Percentiles rank a stretch among this genome's conserved stretches.
These are phyloP conservation scores for Cocos nucifera DNA, from an alignment of 176 grass and related monocot species.

Conservation along the genomic window DNA sequence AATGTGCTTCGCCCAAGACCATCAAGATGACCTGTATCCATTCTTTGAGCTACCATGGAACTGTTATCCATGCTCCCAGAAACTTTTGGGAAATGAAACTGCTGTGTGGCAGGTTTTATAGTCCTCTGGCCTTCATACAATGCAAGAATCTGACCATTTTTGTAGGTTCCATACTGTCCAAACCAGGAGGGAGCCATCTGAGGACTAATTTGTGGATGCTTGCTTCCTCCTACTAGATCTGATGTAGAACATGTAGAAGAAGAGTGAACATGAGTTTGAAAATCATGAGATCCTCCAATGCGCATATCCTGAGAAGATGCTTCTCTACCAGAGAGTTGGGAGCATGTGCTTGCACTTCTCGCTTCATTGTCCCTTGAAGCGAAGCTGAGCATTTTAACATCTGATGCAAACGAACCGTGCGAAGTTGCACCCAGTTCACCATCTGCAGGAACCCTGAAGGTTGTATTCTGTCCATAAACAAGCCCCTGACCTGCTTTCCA, in stretches of 20 bases:
- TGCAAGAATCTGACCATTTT: slow-evolving; percentile 52
- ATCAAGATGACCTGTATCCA: slow-evolving; percentile 41
- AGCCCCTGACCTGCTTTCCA: slow-evolving; percentile 51
- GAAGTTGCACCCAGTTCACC: slow-evolving; percentile 30
- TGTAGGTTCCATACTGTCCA: slow-evolving; percentile 52
- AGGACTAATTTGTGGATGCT: slow-evolving; percentile 58
- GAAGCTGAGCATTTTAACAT: slow-evolving; percentile 75
- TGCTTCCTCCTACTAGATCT: slow-evolving; percentile 41
- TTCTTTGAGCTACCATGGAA: slow-evolving; percentile 35
- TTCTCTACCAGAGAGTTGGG: slow-evolving; percentile 40
- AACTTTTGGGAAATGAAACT: slow-evolving; percentile 55
- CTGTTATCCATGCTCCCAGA: slow-evolving; percentile 48
- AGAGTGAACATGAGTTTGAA: slow-evolving; percentile 36
- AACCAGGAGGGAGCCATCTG: slow-evolving; percentile 93
- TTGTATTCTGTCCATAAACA: slow-evolving; percentile 43
- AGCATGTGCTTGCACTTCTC: slow-evolving; percentile 27
- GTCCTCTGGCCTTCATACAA: slow-evolving; percentile 39
- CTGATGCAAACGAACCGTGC: slow-evolving; percentile 41
- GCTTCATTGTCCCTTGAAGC: slow-evolving; percentile 54
- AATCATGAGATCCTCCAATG: slow-evolving; percentile 28
- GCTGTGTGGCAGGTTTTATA: slow-evolving; percentile 13
- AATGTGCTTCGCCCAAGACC: slow-evolving; percentile 26
- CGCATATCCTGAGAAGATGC: slow-evolving; percentile 18
- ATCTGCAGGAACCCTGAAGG: slow-evolving; percentile 34
- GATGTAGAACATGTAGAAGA: slow-evolving; percentile 25